Conservation (phyloP, 768 basidiomycete species). For the Saitozyma sp. region DNA sequence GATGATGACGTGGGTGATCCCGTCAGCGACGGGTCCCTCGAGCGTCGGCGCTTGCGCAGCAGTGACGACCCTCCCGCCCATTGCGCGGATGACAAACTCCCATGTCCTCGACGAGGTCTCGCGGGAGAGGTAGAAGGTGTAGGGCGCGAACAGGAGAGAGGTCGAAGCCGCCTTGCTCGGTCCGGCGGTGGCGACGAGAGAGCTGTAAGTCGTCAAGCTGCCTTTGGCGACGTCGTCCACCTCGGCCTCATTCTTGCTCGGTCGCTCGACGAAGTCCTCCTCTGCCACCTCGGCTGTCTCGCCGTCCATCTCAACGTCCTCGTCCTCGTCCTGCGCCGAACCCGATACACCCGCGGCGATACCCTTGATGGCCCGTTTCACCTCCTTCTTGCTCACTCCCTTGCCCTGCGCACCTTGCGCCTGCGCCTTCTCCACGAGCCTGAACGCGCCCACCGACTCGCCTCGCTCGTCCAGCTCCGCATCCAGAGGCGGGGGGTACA, state of each 20-base stretch:
- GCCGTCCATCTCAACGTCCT: conserved; percentile 36
- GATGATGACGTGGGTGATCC: conserved; percentile 92
- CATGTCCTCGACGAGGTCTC: conserved; percentile 88
- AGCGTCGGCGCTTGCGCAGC: conserved; percentile 58
- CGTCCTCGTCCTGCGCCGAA: conserved; percentile 30
- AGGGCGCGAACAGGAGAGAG: conserved; percentile 69
- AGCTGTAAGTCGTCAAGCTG: conserved; percentile 60
- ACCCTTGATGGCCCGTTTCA: conserved; percentile 59
- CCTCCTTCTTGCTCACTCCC: conserved; percentile 61
- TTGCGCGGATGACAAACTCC: conserved; percentile 88
- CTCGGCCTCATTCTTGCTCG: conserved; percentile 44
- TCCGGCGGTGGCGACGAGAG: conserved; percentile 45
- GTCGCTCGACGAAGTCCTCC: conserved; percentile 53
- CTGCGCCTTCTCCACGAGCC: conserved; percentile 61
- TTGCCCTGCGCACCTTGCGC: conserved; percentile 43
- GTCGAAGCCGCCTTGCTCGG: conserved; percentile 22
- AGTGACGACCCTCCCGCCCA: conserved; percentile 86
- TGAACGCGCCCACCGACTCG: conserved; percentile 89
- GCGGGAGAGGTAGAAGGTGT: conserved; percentile 88
- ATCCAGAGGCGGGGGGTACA: conserved; percentile 94
- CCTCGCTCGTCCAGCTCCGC: conserved; percentile 73
- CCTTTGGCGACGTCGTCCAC: conserved; percentile 54
- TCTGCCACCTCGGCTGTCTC: conserved; percentile 42
- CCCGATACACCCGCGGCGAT: conserved; percentile 49
- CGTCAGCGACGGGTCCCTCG: conserved; percentile 67